These are phyloP conservation scores for Clarireedia monteithiana DNA, from an alignment of 2,329 filamentous ascomycete species.

Conservation along the genomic window DNA sequence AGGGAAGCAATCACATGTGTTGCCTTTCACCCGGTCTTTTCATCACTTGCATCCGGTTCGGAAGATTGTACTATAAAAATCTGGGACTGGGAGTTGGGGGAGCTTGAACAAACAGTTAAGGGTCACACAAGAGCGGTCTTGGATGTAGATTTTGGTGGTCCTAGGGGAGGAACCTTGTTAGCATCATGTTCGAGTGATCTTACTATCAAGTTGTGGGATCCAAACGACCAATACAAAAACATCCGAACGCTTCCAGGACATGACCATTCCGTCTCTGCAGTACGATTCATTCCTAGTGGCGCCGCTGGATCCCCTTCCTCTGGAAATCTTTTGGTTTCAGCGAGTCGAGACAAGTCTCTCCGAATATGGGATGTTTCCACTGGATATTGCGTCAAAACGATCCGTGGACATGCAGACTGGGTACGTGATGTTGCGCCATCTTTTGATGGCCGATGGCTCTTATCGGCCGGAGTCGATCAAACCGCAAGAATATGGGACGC, in stretches of 20 bases:
- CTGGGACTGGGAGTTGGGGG: conserved; percentile 93
- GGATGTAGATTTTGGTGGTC: conserved; percentile 85
- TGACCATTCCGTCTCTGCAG: conserved; percentile 83
- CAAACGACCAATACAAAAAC: conserved; percentile 88
- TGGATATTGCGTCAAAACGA: conserved; percentile 86
- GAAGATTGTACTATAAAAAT: conserved; percentile 94
- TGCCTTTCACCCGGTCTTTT: conserved; percentile 88
- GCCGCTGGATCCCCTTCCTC: conserved; percentile 70
- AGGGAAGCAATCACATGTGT: conserved; percentile 75
- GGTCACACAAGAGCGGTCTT: conserved; percentile 84
- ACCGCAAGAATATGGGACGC: conserved; percentile 82
- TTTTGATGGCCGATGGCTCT: conserved; percentile 71
- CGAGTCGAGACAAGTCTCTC: conserved; percentile 76
- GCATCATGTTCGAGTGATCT: conserved; percentile 68
- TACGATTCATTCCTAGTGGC: conserved; percentile 81
- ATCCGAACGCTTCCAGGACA: conserved; percentile 86
- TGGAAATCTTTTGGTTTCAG: conserved; percentile 78
- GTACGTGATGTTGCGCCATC: conserved; percentile 83
- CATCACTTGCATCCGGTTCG: conserved; percentile 80
- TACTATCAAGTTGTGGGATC: conserved; percentile 94
- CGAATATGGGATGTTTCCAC: conserved; percentile 91
- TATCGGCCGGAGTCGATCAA: conserved; percentile 78
- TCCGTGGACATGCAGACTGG: conserved; percentile 81
- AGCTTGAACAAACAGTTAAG: conserved; percentile 84
- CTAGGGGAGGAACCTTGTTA: conserved; percentile 68